Conservation (phyloP, 352 stramenopile genomes). For the Blastocystis sp. region DNA sequence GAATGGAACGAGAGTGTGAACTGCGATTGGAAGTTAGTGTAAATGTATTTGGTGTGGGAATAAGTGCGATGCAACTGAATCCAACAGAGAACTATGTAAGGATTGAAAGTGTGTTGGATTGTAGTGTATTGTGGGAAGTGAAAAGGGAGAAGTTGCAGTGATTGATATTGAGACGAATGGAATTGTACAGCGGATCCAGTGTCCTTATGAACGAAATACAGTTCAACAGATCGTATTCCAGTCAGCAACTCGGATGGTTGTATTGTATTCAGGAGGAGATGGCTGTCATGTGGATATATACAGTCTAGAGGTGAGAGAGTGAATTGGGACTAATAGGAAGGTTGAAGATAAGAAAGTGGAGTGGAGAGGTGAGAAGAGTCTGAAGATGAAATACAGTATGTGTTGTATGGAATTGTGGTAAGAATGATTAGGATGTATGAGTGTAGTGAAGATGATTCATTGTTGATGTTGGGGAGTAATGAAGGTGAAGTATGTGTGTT, state of each 20-base stretch:
- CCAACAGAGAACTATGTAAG: slow-evolving; percentile 36
- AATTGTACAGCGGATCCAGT: slow-evolving; percentile 7
- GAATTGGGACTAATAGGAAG: too few relatives aligned
- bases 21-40: neutral
- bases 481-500: slow-evolving; percentile 29
- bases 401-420: slow-evolving; percentile 30
- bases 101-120: neutral
- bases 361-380: neutral
- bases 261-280: neutral
- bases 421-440: neutral
- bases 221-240: neutral
- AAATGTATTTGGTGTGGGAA: slow-evolving; percentile 16
- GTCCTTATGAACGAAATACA: neutral
- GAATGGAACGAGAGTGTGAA: neutral
- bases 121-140: slow-evolving; percentile 7
- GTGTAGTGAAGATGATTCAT: neutral
- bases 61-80: neutral
- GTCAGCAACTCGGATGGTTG: neutral
- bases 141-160: slow-evolving; percentile 41
- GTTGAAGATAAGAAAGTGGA: neutral
- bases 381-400: neutral
- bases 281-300: neutral
- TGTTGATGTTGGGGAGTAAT: slow-evolving; percentile 8
- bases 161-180: slow-evolving; percentile 32
- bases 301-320: neutral